These are phyloP conservation scores for Escovopsis weberi DNA, from an alignment of 2,329 filamentous ascomycete genomes.

Conservation along the genomic window DNA sequence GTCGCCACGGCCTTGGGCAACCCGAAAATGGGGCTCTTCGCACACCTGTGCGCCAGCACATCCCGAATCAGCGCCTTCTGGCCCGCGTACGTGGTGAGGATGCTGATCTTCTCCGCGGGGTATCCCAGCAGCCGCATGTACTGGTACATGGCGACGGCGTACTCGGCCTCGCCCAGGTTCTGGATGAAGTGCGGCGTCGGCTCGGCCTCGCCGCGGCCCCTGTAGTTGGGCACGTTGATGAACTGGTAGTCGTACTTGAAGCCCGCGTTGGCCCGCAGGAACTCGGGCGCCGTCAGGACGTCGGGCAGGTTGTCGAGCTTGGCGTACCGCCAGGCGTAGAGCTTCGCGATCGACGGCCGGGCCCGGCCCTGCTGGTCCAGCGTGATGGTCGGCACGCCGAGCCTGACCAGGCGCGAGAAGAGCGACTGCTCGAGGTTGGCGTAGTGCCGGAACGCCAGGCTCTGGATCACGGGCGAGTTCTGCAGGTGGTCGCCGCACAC, in stretches of 20 bases:
- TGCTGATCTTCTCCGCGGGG: slow-evolving; percentile 67
- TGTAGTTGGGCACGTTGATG: slow-evolving; percentile 88
- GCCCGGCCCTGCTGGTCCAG: slow-evolving; percentile 91
- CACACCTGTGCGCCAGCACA: slow-evolving; percentile 71
- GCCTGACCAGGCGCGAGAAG: slow-evolving; percentile 76
- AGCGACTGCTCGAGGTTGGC: slow-evolving; percentile 93
- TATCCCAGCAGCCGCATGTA: slow-evolving; percentile 97
- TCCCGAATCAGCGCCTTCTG: slow-evolving; percentile 81
- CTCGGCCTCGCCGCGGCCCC: slow-evolving; percentile 74
- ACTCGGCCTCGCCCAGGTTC: slow-evolving; percentile 93
- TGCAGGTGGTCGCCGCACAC: slow-evolving; percentile 92
- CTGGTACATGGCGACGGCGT: slow-evolving; percentile 86
- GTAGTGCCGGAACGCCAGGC: slow-evolving; percentile 84
- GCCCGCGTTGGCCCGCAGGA: slow-evolving; percentile 71
- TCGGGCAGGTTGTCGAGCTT: slow-evolving; percentile 65
- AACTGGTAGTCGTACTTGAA: slow-evolving; percentile 95
- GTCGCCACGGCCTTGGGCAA: slow-evolving; percentile 82
- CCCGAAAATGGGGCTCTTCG: slow-evolving; percentile 71
- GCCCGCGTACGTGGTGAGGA: slow-evolving; percentile 86
- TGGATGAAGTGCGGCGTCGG: slow-evolving; percentile 91
- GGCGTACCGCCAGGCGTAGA: slow-evolving; percentile 90
- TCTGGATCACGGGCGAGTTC: slow-evolving; percentile 92
- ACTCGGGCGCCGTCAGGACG: slow-evolving; percentile 55
- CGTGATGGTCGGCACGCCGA: slow-evolving; percentile 81
- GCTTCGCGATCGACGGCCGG: slow-evolving; percentile 67